Evolutionary conservation across 2,329 filamentous ascomycete genomes (phyloP), one percentile per base, ranked within the genome.

Genomic region (Microdochium trichocladiopsis): DNA sequence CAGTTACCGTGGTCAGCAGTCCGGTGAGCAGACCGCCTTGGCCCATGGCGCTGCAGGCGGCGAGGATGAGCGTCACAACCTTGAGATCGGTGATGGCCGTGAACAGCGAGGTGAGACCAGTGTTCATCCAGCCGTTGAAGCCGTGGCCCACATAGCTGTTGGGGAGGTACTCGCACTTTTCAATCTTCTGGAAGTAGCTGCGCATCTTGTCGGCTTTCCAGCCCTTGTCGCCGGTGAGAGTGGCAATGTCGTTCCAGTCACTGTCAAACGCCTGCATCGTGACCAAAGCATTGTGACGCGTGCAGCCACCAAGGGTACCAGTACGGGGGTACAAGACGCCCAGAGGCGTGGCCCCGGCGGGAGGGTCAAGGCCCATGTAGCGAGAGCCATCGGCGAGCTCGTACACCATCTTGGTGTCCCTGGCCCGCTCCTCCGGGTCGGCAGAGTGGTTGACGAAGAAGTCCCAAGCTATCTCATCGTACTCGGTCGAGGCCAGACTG

Each of bases 181-280:
- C 83, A 11, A 86, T 63, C 59, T 73, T 76, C 59, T 71, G 63
- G 53, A 79, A 80, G 65, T 84, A 83, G 55, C 75, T 69, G 54
- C 81, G 72, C 82, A 87, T 86, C 55, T 81, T 81, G 4, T 70
- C 66, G 0, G 81, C 70, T 0, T 69, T 66, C 83, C 83, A 87
- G 0, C 78, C 79, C 2, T 65, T 58, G 58, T 87, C 83, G 3
- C 82, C 82, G 2, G 83, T 87, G 25, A 85, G 60, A 12, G 66
- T 64, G 3, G 75, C 76, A 52, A 87, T 78, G 58, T 77, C 66
- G 47, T 82, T 71, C 66, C 79, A 87, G 63, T 87, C 84, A 25
- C 73, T 76, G 48, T 78, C 71, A 53, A 80, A 74, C 0, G 83
- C 82, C 54, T 82, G 77, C 24, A 84, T 70, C 16, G 77, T 72